Evolutionary conservation across 1,284 basidiomycete genomes (phyloP).

Genomic region (Rhodotorula sp.): DNA sequence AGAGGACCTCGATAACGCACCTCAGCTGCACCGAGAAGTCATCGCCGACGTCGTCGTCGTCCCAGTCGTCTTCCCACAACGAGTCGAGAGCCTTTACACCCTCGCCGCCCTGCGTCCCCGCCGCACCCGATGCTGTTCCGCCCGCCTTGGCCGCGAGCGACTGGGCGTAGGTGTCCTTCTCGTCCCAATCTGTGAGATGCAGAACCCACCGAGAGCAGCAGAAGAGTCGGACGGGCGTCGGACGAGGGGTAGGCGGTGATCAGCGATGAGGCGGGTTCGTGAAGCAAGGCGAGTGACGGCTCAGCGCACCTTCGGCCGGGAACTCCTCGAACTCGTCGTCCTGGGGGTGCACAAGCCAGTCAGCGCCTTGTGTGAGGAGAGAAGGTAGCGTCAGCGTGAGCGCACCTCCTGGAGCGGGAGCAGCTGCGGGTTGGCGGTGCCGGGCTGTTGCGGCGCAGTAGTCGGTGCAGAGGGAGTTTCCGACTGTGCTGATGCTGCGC

Average conservation of each 20-base stretch:
- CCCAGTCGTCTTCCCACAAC: slow-evolving; percentile 99
- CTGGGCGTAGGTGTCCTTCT: slow-evolving; percentile 37
- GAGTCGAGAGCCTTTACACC: slow-evolving; percentile 54
- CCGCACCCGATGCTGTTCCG: not conserved
- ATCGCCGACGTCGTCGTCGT: slow-evolving; percentile 97
- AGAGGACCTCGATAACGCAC: slow-evolving; percentile 57
- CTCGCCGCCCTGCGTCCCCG: slow-evolving; percentile 1
- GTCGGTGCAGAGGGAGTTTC: not conserved
- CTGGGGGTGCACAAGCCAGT: slow-evolving; percentile 4
- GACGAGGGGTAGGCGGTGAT: not conserved
- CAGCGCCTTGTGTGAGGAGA: not conserved
- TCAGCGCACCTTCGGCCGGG: slow-evolving; percentile 42
- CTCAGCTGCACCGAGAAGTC: slow-evolving; percentile 94
- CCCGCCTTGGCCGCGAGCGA: slow-evolving; percentile 12
- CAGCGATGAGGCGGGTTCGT: not conserved
- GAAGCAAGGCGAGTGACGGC: too few species aligned
- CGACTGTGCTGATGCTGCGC: slow-evolving; percentile 10
- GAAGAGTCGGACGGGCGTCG: not conserved
- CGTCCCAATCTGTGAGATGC: slow-evolving; percentile 37
- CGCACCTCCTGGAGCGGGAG: slow-evolving; percentile 36
- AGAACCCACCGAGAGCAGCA: not conserved
- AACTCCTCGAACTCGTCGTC: slow-evolving; percentile 49
- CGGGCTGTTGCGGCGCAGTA: slow-evolving; percentile 6
- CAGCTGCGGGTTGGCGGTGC: slow-evolving; percentile 26
- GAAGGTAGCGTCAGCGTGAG: not conserved